Percentiles rank a stretch among this genome's conserved stretches.
phyloP scores from a whole-genome alignment of 2,329 filamentous ascomycete genomes.

The Metarhizium rileyi region DNA sequence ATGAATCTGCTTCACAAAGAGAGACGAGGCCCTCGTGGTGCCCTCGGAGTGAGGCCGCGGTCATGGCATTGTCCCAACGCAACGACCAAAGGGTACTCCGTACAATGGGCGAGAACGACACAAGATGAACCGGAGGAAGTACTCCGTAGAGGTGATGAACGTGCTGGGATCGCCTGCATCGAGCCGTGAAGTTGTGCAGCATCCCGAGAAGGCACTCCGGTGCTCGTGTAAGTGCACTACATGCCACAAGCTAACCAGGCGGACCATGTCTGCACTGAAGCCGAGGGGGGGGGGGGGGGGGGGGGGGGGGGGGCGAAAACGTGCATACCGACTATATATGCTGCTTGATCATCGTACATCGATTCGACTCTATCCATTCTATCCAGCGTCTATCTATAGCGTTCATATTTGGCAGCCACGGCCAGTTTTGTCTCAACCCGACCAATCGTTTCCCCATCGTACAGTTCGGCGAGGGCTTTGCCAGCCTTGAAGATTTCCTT shows the following conservation, averaged over 20 bases:
- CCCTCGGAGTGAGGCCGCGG: no score
- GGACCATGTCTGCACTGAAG: neutral
- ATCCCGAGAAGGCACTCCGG: neutral
- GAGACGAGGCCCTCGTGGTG: no score
- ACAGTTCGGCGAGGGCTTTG: conserved; percentile 61
- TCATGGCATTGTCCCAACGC: no score
- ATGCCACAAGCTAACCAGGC: neutral
- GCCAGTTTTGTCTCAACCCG: conserved; percentile 55
- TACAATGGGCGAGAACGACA: no score
- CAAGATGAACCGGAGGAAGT: neutral
- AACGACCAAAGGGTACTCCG: no score
- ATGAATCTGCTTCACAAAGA: no score
- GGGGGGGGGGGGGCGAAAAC: no score
- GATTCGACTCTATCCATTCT: neutral
- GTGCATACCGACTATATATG: neutral
- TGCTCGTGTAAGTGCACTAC: neutral
- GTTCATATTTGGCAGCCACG: conserved; percentile 56
- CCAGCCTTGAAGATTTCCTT: conserved; percentile 64
- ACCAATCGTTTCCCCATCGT: conserved; percentile 56
- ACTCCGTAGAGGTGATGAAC: neutral
- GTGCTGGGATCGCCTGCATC: neutral
- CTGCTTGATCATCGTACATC: neutral
- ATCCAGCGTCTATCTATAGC: conserved; percentile 28
- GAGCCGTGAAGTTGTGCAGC: neutral
- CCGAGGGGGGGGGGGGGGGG: no score